phyloP scores from a whole-genome alignment of 2,329 filamentous ascomycete genomes.

The Clonostachys rosea region DNA sequence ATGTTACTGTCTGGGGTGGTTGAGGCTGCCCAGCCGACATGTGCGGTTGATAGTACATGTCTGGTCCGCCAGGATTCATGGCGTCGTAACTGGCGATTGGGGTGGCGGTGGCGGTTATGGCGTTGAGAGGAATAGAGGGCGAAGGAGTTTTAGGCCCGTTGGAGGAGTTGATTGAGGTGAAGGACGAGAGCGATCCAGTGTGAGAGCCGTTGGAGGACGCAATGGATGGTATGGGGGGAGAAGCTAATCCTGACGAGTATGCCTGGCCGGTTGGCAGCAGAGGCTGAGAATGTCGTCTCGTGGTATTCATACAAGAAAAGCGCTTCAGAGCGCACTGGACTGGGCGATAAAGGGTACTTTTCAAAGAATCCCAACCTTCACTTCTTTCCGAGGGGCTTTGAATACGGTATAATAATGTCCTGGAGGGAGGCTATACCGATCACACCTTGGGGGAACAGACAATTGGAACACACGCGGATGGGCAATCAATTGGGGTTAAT shows the following conservation, averaged over 20 bases:
- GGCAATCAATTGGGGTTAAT: background rate
- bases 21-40: conserved; percentile 74
- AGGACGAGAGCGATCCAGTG: conserved; percentile 49
- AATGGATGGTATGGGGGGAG: conserved; percentile 73
- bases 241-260: conserved; percentile 67
- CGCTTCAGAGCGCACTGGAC: conserved; percentile 40
- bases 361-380: too few species aligned
- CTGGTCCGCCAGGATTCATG: conserved; percentile 80
- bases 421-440: too few species aligned
- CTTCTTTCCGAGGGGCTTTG: too few species aligned
- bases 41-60: conserved; percentile 83
- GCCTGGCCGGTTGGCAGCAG: conserved; percentile 55
- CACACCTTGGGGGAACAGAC: too few species aligned
- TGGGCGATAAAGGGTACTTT: too few species aligned
- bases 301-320: conserved; percentile 59
- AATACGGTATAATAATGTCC: too few species aligned
- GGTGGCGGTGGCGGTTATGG: conserved; percentile 20
- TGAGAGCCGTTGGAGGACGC: conserved; percentile 52
- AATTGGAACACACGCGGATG: too few species aligned
- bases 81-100: conserved; percentile 28
- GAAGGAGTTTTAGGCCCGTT: conserved; percentile 75
- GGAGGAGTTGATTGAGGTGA: conserved; percentile 49
- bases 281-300: conserved; percentile 64
- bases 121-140: conserved; percentile 53
- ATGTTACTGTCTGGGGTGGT: conserved; percentile 71